These are phyloP conservation scores for Dioszegia aurantiaca DNA, from an alignment of 768 basidiomycete genomes.

Conservation along the genomic window DNA sequence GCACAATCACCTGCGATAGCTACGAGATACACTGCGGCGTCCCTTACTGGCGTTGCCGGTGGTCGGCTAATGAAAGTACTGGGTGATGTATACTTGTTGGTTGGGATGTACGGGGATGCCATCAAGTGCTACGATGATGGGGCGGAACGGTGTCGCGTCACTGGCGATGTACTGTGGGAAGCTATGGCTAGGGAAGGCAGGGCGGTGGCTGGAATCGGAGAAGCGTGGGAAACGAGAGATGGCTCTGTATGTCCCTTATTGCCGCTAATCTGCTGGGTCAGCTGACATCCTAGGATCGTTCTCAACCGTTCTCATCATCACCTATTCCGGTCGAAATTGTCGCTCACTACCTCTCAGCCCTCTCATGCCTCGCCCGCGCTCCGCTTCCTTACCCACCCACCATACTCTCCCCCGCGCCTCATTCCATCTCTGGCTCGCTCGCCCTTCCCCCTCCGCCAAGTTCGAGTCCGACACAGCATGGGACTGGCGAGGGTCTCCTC, in stretches of 20 bases:
- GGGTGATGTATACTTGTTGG: conserved; percentile 80
- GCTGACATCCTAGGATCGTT: conserved; percentile 24
- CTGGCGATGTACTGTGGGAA: conserved; percentile 81
- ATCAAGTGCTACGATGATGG: conserved; percentile 84
- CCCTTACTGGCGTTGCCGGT: conserved; percentile 70
- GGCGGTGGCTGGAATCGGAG: conserved; percentile 72
- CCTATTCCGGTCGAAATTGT: conserved; percentile 33
- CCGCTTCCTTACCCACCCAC: conserved; percentile 41
- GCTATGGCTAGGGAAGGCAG: conserved; percentile 82
- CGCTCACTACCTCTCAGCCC: conserved; percentile 30
- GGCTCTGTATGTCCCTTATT: conserved; percentile 38
- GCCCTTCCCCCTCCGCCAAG: conserved; percentile 45
- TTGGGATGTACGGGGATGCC: conserved; percentile 82
- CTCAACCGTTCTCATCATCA: conserved; percentile 30
- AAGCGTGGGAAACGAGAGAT: conserved; percentile 64
- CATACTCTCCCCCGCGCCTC: conserved; percentile 38
- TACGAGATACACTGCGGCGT: conserved; percentile 64
- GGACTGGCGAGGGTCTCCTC: conserved; percentile 45
- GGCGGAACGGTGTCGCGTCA: conserved; percentile 67
- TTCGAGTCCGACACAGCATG: conserved; percentile 8
- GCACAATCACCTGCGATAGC: conserved; percentile 12
- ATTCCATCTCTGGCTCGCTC: conserved; percentile 57
- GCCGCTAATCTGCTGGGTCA: neutral
- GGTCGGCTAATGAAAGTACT: conserved; percentile 83
- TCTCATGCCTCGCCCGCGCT: conserved; percentile 35